Evolutionary conservation across 1,284 basidiomycete species (phyloP).

Genomic region (Peniophora sp.): DNA sequence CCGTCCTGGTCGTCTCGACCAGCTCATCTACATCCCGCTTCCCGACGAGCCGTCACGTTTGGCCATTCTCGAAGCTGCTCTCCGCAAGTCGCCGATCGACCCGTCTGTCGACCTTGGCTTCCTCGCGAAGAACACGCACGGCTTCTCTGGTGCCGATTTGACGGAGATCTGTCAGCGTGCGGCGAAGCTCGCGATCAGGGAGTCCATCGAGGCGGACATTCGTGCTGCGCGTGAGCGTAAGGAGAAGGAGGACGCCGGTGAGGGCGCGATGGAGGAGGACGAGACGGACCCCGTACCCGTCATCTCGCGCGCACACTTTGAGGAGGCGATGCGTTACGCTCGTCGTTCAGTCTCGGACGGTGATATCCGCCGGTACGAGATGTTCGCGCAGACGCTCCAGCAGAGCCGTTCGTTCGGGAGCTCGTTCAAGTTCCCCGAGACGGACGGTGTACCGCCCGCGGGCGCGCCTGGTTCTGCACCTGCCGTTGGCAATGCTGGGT

Average conservation of each 20-base stretch:
- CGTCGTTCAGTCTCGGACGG: constrained; percentile 89
- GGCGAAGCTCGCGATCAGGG: constrained; percentile 94
- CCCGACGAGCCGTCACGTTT: constrained; percentile 91
- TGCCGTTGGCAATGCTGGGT: constrained; percentile 67
- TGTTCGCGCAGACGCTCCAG: constrained; percentile 86
- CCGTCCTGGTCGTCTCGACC: constrained; percentile 97
- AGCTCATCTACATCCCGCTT: constrained; percentile 89
- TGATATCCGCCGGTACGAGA: constrained; percentile 92
- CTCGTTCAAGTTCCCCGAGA: constrained; percentile 96
- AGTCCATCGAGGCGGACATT: constrained; percentile 92
- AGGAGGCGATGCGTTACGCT: constrained; percentile 95
- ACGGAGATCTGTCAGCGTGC: constrained; percentile 98
- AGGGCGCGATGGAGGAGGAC: constrained; percentile 70
- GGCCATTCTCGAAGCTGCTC: constrained; percentile 85
- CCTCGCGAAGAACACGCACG: constrained; percentile 92
- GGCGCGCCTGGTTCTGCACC: constrained; percentile 34
- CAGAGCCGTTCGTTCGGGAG: constrained; percentile 84
- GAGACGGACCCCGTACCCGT: constrained; percentile 95
- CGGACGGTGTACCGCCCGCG: constrained; percentile 37
- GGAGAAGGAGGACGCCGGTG: constrained; percentile 71
- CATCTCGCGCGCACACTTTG: constrained; percentile 75
- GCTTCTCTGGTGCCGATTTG: constrained; percentile 98
- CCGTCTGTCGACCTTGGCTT: constrained; percentile 81
- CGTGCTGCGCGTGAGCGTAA: constrained; percentile 72
- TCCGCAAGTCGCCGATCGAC: constrained; percentile 91